Evolutionary conservation across 2,329 filamentous ascomycete genomes (phyloP).

Genomic region (Epichloe festucae): DNA sequence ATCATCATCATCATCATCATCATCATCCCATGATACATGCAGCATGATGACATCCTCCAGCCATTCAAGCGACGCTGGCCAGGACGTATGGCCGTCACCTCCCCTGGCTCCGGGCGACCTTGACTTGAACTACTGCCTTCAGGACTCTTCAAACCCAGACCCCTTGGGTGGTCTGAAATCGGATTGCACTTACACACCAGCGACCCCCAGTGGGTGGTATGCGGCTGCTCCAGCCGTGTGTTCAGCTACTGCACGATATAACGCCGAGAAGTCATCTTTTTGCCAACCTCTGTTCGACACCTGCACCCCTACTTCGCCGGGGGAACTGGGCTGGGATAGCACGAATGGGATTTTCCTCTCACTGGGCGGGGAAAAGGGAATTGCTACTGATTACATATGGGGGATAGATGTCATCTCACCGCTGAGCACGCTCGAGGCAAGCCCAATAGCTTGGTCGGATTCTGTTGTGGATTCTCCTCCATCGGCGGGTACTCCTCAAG

Average conservation of each 20-base stretch:
- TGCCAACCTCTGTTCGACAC: not conserved
- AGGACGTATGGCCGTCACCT: slow-evolving; percentile 23
- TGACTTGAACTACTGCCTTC: slow-evolving; percentile 1
- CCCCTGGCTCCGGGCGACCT: slow-evolving; percentile 10
- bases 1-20: slow-evolving; percentile 9
- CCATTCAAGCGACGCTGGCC: slow-evolving; percentile 8
- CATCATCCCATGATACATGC: slow-evolving; percentile 10
- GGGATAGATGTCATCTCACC: not conserved
- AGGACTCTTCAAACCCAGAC: not conserved
- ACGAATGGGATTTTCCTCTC: not conserved
- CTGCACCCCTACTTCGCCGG: not conserved
- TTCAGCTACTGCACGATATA: not conserved
- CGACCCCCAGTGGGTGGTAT: slow-evolving; percentile 1
- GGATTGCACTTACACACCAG: not conserved
- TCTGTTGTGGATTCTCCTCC: slow-evolving; percentile 3
- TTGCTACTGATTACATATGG: not conserved
- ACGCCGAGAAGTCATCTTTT: not conserved
- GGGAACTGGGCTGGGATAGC: not conserved
- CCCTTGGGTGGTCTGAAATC: not conserved
- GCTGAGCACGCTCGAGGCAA: slow-evolving; percentile 7
- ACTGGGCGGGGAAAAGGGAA: not conserved
- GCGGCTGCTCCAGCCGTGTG: not conserved
- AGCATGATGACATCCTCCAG: slow-evolving; percentile 1
- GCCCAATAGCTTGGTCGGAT: slow-evolving; percentile 4
- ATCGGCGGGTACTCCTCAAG: slow-evolving; percentile 5